phyloP scores from a whole-genome alignment of 257 asterid genomes.

The Nicotiana otophora region DNA sequence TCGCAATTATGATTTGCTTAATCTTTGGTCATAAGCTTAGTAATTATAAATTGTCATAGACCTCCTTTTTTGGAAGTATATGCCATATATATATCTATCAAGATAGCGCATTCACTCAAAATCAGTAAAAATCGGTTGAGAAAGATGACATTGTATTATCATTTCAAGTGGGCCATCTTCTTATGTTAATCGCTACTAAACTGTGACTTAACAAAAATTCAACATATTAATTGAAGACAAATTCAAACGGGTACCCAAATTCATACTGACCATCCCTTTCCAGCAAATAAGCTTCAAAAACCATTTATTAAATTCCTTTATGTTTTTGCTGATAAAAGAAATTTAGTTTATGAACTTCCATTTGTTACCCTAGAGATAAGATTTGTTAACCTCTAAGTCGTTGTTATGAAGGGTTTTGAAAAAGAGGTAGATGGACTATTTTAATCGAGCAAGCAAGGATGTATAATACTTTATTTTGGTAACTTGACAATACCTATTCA shows the following conservation, averaged over 20 bases:
- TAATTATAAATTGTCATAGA: not conserved
- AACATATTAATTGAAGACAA: constrained; percentile 3
- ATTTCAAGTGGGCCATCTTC: not conserved
- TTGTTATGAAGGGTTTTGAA: not conserved
- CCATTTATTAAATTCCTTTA: not conserved
- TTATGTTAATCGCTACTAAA: not conserved
- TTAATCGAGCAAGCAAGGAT: not conserved
- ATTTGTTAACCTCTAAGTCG: not conserved
- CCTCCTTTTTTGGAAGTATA: not conserved
- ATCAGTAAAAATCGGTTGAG: not conserved
- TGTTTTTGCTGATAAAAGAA: not conserved
- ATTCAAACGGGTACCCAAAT: not conserved
- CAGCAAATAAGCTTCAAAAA: not conserved
- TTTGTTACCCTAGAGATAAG: not conserved
- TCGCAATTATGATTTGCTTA: constrained; percentile 1
- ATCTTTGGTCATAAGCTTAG: not conserved
- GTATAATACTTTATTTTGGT: not conserved
- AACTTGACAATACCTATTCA: not conserved
- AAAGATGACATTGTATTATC: not conserved
- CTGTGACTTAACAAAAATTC: not conserved
- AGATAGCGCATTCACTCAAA: not conserved
- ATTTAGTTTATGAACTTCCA: not conserved
- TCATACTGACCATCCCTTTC: not conserved
- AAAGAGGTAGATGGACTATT: not conserved
- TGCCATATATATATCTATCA: not conserved